Base-by-base conservation (phyloP, 2,329 filamentous ascomycete species). In the Huntiella savannae region DNA sequence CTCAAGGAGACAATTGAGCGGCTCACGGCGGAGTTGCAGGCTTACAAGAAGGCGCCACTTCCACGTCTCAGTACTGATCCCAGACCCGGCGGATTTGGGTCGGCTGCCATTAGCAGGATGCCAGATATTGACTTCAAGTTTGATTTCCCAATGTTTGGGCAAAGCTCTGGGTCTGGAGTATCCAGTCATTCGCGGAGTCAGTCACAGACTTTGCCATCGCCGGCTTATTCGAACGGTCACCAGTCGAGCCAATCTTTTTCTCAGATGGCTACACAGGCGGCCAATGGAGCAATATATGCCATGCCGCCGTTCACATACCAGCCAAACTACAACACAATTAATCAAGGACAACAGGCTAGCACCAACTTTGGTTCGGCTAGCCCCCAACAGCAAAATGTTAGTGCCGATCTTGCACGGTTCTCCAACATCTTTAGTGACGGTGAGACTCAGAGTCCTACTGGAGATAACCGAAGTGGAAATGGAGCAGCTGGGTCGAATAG, bases 121-220 rank as follows among this genome's bases (percentile, higher is more conserved):
- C 76, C 70, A 55, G 80, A 82, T 52, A 79, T 82, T 59, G 86
- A 81, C 58, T 96, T 96, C 58, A 79, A 88, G 54, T 96, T 98
- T 55, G 88, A 96, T 54, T 96, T 96, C 53, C 88, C 91, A 53
- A 87, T 82, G 58, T 96, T 98, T 56, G 91, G 91, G 40, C 72
- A 77, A 49, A 70, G 92, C 19, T 71, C 73, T 0, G 68, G 71
- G 4, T 64, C 68, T 5, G 54, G 11, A 15, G 33, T 19, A 12
- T 16, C 22, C 13, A 12, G 22, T 11, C 40, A 43, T 17, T 33
- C 40, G 5, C 40, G 19, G 12, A 43, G 13, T 10, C 59, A 1
- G 50, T 52, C 43, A 57, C 45, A 47, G 33, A 42, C 45, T 13
- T 5, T 34, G 32, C 39, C 17, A 15, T 16, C 28, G 19, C n/a